Conservation (phyloP, 2,329 filamentous ascomycete genomes). For the Bertia moriformis region DNA sequence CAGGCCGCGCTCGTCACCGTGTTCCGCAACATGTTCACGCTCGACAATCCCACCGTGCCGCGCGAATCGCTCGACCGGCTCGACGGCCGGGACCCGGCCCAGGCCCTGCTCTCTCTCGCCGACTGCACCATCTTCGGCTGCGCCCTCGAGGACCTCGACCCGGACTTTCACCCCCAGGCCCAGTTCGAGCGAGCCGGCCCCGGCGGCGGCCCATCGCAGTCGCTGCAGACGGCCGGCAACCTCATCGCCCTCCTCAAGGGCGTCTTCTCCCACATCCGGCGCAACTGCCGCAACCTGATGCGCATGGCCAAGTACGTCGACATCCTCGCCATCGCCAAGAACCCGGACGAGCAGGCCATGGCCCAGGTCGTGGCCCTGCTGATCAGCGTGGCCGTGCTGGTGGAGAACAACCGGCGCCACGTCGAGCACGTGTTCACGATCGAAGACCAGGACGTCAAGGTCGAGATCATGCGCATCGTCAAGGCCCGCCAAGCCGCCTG, state of each 20-base stretch:
- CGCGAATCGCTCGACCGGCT: neutral
- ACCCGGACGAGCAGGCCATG: slow-evolving; percentile 37
- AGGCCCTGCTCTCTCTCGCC: slow-evolving; percentile 32
- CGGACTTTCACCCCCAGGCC: slow-evolving; percentile 36
- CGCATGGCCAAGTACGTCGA: slow-evolving; percentile 36
- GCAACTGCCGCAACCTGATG: slow-evolving; percentile 32
- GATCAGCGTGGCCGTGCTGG: slow-evolving; percentile 24
- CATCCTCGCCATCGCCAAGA: slow-evolving; percentile 41
- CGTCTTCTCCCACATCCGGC: slow-evolving; percentile 37
- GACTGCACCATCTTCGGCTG: slow-evolving; percentile 39
- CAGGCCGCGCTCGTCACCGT: slow-evolving; percentile 36
- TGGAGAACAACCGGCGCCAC: neutral
- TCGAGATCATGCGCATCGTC: slow-evolving; percentile 44
- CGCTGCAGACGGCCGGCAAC: slow-evolving; percentile 32
- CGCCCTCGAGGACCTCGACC: slow-evolving; percentile 41
- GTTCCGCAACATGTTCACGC: neutral
- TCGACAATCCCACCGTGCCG: neutral
- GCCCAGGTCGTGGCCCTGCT: slow-evolving; percentile 28
- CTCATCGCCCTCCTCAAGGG: slow-evolving; percentile 38
- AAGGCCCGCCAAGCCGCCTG: slow-evolving; percentile 40
- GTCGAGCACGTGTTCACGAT: neutral
- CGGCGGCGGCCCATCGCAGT: slow-evolving; percentile 24
- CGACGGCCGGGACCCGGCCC: slow-evolving; percentile 20
- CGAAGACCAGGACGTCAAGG: slow-evolving; percentile 9
- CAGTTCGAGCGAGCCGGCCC: slow-evolving; percentile 36